Evolutionary conservation across 2,329 filamentous ascomycete genomes (phyloP).

Genomic region (Ceratocystis papillata): DNA sequence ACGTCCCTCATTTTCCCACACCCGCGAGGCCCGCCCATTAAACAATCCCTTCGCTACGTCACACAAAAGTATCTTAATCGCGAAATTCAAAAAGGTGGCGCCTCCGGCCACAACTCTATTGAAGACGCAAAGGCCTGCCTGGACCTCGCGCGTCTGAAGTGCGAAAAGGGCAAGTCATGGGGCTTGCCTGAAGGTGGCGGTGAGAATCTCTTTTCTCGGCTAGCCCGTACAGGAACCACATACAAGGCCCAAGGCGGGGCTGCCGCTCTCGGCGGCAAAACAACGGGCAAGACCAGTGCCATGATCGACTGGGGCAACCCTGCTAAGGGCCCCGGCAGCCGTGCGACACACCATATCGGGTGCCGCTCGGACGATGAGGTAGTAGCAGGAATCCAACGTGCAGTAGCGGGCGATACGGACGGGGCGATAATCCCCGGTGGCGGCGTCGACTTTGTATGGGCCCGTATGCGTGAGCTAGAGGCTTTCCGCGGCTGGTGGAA

Average conservation of each 20-base stretch:
- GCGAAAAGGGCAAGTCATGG: conserved; percentile 82
- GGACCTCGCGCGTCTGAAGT: conserved; percentile 89
- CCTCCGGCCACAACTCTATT: conserved; percentile 72
- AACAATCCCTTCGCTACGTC: conserved; percentile 82
- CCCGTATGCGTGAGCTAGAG: conserved; percentile 54
- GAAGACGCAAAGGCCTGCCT: conserved; percentile 88
- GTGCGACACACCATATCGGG: conserved; percentile 46
- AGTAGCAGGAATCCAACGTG: conserved; percentile 44
- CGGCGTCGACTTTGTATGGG: conserved; percentile 58
- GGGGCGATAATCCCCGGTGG: conserved; percentile 47
- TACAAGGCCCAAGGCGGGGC: conserved; percentile 52
- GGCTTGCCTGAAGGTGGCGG: conserved; percentile 66
- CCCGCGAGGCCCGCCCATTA: conserved; percentile 76
- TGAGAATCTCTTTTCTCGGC: conserved; percentile 81
- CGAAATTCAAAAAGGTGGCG: conserved; percentile 75
- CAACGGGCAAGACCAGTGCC: conserved; percentile 53
- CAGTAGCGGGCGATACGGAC: conserved; percentile 48
- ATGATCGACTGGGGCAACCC: conserved; percentile 87
- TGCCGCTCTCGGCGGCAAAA: conserved; percentile 45
- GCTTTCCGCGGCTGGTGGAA: conserved; percentile 59
- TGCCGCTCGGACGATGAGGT: conserved; percentile 52
- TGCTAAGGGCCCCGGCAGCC: conserved; percentile 44
- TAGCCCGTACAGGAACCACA: conserved; percentile 52
- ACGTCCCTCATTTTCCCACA: conserved; percentile 86
- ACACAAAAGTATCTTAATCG: conserved; percentile 73